Conservation (phyloP, 176 grass and related monocot species). For the Thinopyrum elongatum region DNA sequence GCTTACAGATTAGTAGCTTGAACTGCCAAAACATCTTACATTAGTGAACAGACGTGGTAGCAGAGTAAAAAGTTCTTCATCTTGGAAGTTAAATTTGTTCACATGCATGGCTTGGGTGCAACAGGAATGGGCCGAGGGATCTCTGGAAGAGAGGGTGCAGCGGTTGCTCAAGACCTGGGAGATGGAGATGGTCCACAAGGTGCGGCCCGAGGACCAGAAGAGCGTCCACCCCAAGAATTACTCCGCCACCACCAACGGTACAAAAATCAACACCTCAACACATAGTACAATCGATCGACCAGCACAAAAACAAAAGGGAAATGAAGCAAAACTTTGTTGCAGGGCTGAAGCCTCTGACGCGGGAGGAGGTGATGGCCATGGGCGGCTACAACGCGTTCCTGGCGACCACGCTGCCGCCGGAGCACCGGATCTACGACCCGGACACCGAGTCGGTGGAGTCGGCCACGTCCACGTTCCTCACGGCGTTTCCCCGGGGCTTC, state of each 20-base stretch:
- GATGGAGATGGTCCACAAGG: slow-evolving; percentile 70
- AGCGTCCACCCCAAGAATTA: slow-evolving; percentile 22
- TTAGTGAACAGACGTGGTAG: no score
- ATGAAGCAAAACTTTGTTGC: not conserved
- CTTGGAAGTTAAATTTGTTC: not conserved
- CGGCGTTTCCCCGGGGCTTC: slow-evolving; percentile 61
- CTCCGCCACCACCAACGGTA: not conserved
- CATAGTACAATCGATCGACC: no score
- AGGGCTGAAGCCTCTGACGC: slow-evolving; percentile 27
- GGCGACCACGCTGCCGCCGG: slow-evolving; percentile 43
- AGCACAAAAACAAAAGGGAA: no score
- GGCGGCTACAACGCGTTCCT: slow-evolving; percentile 77
- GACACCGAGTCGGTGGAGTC: slow-evolving; percentile 43
- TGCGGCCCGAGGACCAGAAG: slow-evolving; percentile 50
- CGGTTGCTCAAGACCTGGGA: slow-evolving; percentile 74
- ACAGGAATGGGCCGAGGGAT: slow-evolving; percentile 56
- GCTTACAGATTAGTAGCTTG: no score
- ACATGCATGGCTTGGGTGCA: no score
- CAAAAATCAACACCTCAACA: slow-evolving; percentile 14
- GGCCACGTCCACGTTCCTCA: slow-evolving; percentile 36
- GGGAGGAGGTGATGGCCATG: slow-evolving; percentile 27
- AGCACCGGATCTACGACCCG: slow-evolving; percentile 66
- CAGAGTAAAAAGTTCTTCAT: no score
- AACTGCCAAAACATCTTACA: no score
- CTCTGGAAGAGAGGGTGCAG: slow-evolving; percentile 71